A percentile compares a stretch with the other conserved stretches of the same genome.
These are phyloP conservation scores for Cyamopsis tetragonoloba DNA, from an alignment of 306 rosid genomes.

Conservation along the genomic window DNA sequence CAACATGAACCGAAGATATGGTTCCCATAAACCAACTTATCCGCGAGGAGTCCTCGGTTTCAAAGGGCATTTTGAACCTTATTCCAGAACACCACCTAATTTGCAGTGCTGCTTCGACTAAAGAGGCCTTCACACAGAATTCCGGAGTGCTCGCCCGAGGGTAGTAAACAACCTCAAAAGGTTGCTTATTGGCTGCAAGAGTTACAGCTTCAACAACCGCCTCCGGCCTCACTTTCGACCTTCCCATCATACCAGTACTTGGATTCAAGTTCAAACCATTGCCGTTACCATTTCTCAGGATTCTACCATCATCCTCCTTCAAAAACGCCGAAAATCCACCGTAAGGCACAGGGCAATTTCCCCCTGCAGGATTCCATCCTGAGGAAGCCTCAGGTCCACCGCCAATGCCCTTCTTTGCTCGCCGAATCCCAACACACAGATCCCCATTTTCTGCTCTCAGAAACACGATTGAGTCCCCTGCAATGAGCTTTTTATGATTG, in stretches of 20 bases:
- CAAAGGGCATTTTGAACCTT: constrained; percentile 97
- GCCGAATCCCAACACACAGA: constrained; percentile 80
- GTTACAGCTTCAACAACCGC: constrained; percentile 69
- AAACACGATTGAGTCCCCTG: constrained; percentile 89
- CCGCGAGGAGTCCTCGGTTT: constrained; percentile 83
- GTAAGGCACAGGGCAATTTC: constrained; percentile 52
- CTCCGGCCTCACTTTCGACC: constrained; percentile 69
- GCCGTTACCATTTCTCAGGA: constrained; percentile 41
- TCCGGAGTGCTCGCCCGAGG: constrained; percentile 88
- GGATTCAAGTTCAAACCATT: constrained; percentile 42
- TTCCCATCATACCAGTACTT: constrained; percentile 41
- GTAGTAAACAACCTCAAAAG: constrained; percentile 84
- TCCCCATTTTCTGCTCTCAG: constrained; percentile 81
- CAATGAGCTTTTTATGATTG: constrained; percentile 86
- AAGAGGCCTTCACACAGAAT: constrained; percentile 76
- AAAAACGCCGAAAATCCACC: constrained; percentile 51
- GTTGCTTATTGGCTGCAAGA: constrained; percentile 65
- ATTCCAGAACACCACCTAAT: constrained; percentile 83
- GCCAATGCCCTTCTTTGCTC: constrained; percentile 76
- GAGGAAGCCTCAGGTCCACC: constrained; percentile 61
- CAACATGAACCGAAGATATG: constrained; percentile 65
- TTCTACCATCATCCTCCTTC: constrained; percentile 55
- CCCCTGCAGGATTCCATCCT: constrained; percentile 74
- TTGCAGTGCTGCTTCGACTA: constrained; percentile 66
- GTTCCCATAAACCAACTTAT: constrained; percentile 90